Percentiles rank a stretch among this genome's conserved stretches.
phyloP scores from a whole-genome alignment of 106 monocot species.

The Acorus gramineus region DNA sequence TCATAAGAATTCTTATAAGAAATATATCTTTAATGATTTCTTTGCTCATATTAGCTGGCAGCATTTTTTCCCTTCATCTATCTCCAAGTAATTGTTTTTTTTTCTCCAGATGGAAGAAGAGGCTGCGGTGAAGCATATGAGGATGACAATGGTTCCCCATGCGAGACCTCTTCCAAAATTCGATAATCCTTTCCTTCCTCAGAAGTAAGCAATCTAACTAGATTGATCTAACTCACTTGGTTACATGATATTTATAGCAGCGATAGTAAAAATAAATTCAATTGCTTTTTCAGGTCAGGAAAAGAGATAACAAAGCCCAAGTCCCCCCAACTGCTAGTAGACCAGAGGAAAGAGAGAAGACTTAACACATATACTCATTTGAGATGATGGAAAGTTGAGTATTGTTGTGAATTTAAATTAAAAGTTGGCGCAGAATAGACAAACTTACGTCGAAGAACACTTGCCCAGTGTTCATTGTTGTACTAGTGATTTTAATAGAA shows the following conservation, averaged over 20 bases:
- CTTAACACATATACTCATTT: too few species aligned
- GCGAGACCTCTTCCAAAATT: slow-evolving; percentile 79
- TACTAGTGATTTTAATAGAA: too few species aligned
- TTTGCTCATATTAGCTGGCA: not conserved
- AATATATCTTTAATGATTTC: slow-evolving; percentile 1
- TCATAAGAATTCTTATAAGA: not conserved
- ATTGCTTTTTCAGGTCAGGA: not conserved
- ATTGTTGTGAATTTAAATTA: too few species aligned
- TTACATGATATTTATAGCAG: not conserved
- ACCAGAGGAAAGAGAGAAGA: too few species aligned
- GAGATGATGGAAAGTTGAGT: too few species aligned
- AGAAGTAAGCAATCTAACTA: slow-evolving; percentile 36
- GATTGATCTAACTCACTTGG: not conserved
- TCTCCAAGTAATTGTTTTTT: not conserved
- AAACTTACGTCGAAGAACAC: too few species aligned
- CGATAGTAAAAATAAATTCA: not conserved
- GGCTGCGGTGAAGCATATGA: slow-evolving; percentile 76
- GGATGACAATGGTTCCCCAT: slow-evolving; percentile 81
- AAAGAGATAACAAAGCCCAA: too few species aligned
- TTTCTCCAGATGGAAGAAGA: slow-evolving; percentile 69
- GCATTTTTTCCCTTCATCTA: not conserved
- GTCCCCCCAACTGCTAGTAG: too few species aligned
- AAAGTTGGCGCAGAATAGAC: too few species aligned
- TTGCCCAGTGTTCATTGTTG: too few species aligned
- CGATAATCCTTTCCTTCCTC: slow-evolving; percentile 65